Percentiles rank a stretch among this genome's conserved stretches.
These are phyloP conservation scores for Plasmodium adleri DNA, from an alignment of 169 alveolate genomes.

Conservation along the genomic window DNA sequence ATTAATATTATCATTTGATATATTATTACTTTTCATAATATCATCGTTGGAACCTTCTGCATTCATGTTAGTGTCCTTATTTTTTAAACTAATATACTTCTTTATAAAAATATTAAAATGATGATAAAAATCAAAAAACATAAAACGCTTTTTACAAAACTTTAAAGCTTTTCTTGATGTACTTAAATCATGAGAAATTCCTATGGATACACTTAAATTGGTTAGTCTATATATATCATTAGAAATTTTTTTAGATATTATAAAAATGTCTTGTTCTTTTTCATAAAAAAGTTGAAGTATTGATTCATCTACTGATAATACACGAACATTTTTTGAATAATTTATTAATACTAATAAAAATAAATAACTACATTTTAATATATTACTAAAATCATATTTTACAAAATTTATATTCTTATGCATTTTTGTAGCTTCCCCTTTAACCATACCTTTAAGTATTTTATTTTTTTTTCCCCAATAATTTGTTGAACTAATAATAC, in stretches of 20 bases:
- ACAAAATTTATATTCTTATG: conserved; percentile 40
- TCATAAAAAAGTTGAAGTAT: conserved; percentile 63
- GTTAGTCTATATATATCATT: conserved; percentile 63
- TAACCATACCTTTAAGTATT: conserved; percentile 62
- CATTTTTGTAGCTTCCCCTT: conserved; percentile 52
- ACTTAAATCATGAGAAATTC: conserved; percentile 31
- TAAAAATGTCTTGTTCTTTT: conserved; percentile 38
- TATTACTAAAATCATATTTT: conserved; percentile 62
- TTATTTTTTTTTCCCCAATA: conserved; percentile 66
- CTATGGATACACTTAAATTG: conserved; percentile 50
- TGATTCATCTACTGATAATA: conserved; percentile 58
- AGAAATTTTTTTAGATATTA: conserved; percentile 31
- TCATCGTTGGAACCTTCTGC: not conserved
- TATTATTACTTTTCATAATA: not conserved
- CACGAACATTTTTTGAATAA: conserved; percentile 60
- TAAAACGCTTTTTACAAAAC: conserved; percentile 70
- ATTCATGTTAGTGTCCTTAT: not conserved
- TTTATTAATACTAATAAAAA: conserved; percentile 47
- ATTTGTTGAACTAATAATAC: conserved; percentile 58
- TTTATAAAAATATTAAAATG: conserved; percentile 53
- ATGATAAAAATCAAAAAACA: conserved; percentile 70
- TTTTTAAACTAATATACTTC: not conserved
- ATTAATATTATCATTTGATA: not conserved
- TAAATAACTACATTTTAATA: conserved; percentile 58
- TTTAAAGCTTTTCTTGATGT: conserved; percentile 45